Conservation (phyloP, 2,329 filamentous ascomycete genomes). For the Penicillium rolfsii region DNA sequence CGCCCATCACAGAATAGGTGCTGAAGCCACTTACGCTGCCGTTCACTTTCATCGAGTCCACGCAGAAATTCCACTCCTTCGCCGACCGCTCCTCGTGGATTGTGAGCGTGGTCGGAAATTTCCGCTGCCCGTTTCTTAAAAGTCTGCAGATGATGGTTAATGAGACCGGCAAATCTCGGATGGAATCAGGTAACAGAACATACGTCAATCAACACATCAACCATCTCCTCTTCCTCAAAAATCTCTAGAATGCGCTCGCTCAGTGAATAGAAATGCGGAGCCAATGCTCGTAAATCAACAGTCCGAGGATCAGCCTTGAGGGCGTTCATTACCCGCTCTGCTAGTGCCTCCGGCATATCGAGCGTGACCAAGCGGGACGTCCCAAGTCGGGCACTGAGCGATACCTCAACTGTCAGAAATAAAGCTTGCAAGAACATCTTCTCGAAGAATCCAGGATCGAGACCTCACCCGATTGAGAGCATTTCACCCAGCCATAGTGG, state of each 20-base stretch:
- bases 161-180: no score
- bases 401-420: constrained; percentile 8
- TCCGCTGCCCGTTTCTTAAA: constrained; percentile 81
- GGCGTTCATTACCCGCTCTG: constrained; percentile 80
- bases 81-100: constrained; percentile 70
- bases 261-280: constrained; percentile 84
- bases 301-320: constrained; percentile 86
- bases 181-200: constrained; percentile 10
- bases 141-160: constrained; percentile 52
- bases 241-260: constrained; percentile 85
- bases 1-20: background rate
- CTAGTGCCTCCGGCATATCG: constrained; percentile 77
- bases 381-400: constrained; percentile 46
- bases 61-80: constrained; percentile 79
- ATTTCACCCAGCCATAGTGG: constrained; percentile 95
- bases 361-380: constrained; percentile 70
- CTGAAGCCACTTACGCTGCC: constrained; percentile 55
- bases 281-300: constrained; percentile 80
- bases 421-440: background rate
- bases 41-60: constrained; percentile 88
- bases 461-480: constrained; percentile 60
- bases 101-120: constrained; percentile 86
- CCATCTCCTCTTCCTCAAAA: constrained; percentile 84
- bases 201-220: constrained; percentile 66
- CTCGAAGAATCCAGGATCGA: background rate